Conservation (phyloP, 345 rosid species). For the Camelina laxa region DNA sequence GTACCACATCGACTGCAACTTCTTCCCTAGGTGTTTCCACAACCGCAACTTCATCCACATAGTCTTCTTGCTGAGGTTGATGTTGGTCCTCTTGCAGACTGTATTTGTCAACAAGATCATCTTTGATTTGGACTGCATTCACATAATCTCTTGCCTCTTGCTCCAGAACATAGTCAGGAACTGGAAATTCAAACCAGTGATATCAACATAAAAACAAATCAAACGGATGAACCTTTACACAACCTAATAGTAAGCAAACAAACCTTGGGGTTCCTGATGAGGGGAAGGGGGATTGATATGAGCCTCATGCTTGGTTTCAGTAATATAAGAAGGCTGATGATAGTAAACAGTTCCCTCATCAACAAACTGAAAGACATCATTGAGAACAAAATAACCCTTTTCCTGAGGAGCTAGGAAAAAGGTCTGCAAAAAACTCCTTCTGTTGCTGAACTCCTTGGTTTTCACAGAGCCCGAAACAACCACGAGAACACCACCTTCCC, state of each 20-base stretch:
- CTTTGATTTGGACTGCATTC: slow-evolving; percentile 68
- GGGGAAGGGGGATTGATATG: slow-evolving; percentile 57
- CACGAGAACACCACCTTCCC: slow-evolving; percentile 85
- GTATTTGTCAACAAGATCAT: slow-evolving; percentile 68
- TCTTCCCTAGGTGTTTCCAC: slow-evolving; percentile 73
- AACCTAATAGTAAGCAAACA: not conserved
- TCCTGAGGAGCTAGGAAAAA: slow-evolving; percentile 98
- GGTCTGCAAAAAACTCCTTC: slow-evolving; percentile 81
- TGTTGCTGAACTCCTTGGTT: slow-evolving; percentile 59
- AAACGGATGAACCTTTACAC: not conserved
- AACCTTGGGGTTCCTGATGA: slow-evolving; percentile 74
- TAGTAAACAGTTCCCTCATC: slow-evolving; percentile 58
- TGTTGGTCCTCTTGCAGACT: slow-evolving; percentile 61
- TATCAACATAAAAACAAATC: not conserved
- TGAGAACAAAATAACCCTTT: slow-evolving; percentile 87
- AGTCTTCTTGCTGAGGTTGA: slow-evolving; percentile 64
- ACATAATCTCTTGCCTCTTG: slow-evolving; percentile 81
- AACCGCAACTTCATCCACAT: slow-evolving; percentile 58
- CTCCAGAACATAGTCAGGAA: slow-evolving; percentile 73
- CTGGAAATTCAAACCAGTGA: slow-evolving; percentile 46
- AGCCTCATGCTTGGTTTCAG: slow-evolving; percentile 58
- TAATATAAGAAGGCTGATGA: slow-evolving; percentile 54
- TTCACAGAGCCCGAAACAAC: slow-evolving; percentile 86
- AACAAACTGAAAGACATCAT: slow-evolving; percentile 83
- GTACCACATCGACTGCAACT: slow-evolving; percentile 52